A percentile compares a stretch with the other conserved stretches of the same genome.
Conservation (phyloP, 192 early-diverging fungal species). For the Tieghemiomyces parasiticus region DNA sequence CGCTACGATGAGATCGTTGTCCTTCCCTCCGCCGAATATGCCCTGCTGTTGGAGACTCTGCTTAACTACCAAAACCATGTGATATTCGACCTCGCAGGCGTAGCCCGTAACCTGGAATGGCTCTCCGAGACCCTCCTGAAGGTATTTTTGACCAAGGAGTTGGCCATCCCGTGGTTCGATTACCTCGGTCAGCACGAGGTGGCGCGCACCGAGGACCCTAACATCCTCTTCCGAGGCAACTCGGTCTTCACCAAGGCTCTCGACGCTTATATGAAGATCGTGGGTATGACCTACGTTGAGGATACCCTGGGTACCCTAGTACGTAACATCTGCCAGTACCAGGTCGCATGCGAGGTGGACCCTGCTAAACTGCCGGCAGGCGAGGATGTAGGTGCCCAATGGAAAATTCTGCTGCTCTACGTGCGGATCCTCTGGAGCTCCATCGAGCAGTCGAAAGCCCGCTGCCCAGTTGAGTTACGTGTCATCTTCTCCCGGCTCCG, state of each 20-base stretch:
- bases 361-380: slow-evolving; percentile 19
- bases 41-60: slow-evolving; percentile 13
- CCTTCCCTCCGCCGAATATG: slow-evolving; percentile 15
- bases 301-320: slow-evolving; percentile 46
- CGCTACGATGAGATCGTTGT: slow-evolving; percentile 27
- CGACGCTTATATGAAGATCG: slow-evolving; percentile 53
- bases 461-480: slow-evolving; percentile 26
- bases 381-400: slow-evolving; percentile 22
- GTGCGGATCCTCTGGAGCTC: slow-evolving; percentile 27
- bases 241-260: slow-evolving; percentile 49
- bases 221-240: slow-evolving; percentile 35
- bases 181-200: slow-evolving; percentile 23
- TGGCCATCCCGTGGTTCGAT: slow-evolving; percentile 19
- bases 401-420: slow-evolving; percentile 31
- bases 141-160: slow-evolving; percentile 16
- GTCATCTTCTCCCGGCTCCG: slow-evolving; percentile 22
- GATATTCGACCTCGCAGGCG: slow-evolving; percentile 16
- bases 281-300: slow-evolving; percentile 43
- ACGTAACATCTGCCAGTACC: slow-evolving; percentile 30
- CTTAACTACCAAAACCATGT: slow-evolving; percentile 19
- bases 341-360: slow-evolving; percentile 47
- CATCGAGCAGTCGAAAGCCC: slow-evolving; percentile 24
- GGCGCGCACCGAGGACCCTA: slow-evolving; percentile 19
- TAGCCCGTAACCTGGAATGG: slow-evolving; percentile 25
- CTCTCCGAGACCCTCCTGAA: slow-evolving; percentile 26